These are phyloP conservation scores for Nannochloropsis limnetica DNA, from an alignment of 352 stramenopile species.

Conservation along the genomic window DNA sequence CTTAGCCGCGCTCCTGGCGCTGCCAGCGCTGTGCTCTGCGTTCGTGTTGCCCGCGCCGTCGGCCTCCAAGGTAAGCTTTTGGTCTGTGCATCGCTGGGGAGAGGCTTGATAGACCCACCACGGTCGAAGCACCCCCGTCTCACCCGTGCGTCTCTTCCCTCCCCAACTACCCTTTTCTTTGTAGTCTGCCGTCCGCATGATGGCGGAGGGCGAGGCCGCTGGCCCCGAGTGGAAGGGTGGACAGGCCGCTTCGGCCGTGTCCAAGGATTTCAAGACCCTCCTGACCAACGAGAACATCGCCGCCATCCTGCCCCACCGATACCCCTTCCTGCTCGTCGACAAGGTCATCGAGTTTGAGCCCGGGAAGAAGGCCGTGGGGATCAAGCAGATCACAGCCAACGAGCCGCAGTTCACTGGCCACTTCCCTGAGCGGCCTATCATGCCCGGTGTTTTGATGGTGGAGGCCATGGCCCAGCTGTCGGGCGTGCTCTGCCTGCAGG, in stretches of 20 bases:
- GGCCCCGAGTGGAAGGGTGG: not conserved
- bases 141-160: not conserved
- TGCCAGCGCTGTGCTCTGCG: constrained; percentile 11
- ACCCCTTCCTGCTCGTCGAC: constrained; percentile 64
- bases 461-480: constrained; percentile 74
- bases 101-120: not conserved
- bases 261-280: constrained; percentile 52
- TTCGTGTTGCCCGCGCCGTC: not conserved
- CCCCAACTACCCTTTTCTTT: not conserved
- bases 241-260: not conserved
- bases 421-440: constrained; percentile 72
- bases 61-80: constrained; percentile 5
- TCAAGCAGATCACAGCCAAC: constrained; percentile 67
- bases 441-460: constrained; percentile 71
- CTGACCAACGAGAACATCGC: constrained; percentile 67
- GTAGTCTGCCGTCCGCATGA: constrained; percentile 28
- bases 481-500: constrained; percentile 67
- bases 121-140: not conserved
- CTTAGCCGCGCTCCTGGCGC: constrained; percentile 3
- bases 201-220: not conserved
- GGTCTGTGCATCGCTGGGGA: not conserved
- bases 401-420: constrained; percentile 63
- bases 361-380: constrained; percentile 67
- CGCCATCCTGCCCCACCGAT: constrained; percentile 69
- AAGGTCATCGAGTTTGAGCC: constrained; percentile 67